phyloP scores from a whole-genome alignment of 148 eudicot genomes.

The Rhododendron mucronatum region DNA sequence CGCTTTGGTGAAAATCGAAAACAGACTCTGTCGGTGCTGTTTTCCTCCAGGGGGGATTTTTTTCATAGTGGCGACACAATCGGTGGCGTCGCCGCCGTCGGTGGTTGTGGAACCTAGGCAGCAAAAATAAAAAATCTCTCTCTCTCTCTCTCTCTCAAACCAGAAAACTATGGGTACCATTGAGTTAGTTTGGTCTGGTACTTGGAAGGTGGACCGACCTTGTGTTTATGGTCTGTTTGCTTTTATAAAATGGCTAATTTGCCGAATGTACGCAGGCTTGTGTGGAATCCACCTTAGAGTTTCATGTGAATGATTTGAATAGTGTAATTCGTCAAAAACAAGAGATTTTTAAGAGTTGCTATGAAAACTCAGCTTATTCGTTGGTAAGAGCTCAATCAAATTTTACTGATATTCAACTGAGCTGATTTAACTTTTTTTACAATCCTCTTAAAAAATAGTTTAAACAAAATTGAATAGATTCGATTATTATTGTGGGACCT shows the following conservation, averaged over 20 bases:
- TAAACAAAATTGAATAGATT: neutral
- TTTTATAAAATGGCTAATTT: neutral
- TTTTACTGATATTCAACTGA: too few relatives aligned
- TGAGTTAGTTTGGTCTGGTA: neutral
- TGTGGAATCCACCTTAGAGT: neutral
- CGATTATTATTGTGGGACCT: neutral
- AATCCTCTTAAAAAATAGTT: too few relatives aligned
- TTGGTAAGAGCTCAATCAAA: neutral
- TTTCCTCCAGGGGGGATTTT: neutral
- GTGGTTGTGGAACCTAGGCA: constrained; percentile 13
- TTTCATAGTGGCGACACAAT: constrained; percentile 15
- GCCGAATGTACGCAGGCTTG: neutral
- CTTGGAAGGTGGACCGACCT: too few relatives aligned
- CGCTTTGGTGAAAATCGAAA: neutral
- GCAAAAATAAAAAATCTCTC: neutral
- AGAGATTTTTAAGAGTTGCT: neutral
- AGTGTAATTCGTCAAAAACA: too few relatives aligned
- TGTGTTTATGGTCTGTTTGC: neutral
- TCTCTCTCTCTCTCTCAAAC: too few relatives aligned
- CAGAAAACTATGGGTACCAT: neutral
- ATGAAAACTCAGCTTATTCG: too few relatives aligned
- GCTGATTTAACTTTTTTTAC: too few relatives aligned
- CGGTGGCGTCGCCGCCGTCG: constrained; percentile 27
- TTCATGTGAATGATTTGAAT: neutral
- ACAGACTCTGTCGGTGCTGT: constrained; percentile 3